Evolutionary conservation across 352 stramenopile genomes (phyloP), one percentile per base, ranked within the genome.

Genomic region (Globisporangium alternatum): DNA sequence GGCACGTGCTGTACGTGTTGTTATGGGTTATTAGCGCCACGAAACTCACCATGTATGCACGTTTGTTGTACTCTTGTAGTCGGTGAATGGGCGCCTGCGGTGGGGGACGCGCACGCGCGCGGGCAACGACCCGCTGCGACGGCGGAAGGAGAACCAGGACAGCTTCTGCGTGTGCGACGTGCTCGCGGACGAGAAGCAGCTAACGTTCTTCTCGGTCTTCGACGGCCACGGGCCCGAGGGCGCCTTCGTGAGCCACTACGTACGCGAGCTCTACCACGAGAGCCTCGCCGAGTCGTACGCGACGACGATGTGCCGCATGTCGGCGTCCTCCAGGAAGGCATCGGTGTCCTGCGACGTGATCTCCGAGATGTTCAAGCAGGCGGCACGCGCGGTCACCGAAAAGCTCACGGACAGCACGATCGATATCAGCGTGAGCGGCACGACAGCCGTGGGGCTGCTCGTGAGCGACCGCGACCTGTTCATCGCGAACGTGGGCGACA

Each of bases 61-160:
- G 13, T 44, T 48, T 48, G 7, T 19, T 53, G n/a, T 51, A 3
- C 9, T 60, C 19, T 60, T 70, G 1, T 55, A 77, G 62, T 88
- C 85, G 0, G 10, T 63, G 2, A 84, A 68, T 43, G 67, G 73
- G 0, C 60, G 72, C n/a, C 64, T 92, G 25, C 66, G 62, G 5
- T 94, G 85, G 85, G 85, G 85, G 21, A 62, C 66, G 25, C 69
- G 77, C 41, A 84, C 70, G 6, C 75, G 85, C 53, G 83, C 85
- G 22, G 85, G 85, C 33, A 89, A 89, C 63, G 85, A 94, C 62
- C 75, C 81, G 13, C 59, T 94, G 62, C 70, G 78, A n/a, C 80
- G 85, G n/a, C 78, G 85, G 2, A 94, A 94, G 49, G 83, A 94
- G 68, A 94, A 94, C 67, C 85, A 94, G 65, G 85, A 94, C 69